Base-by-base conservation (phyloP, 73 alveolate genomes). In the Tetrahymena elliotti region DNA sequence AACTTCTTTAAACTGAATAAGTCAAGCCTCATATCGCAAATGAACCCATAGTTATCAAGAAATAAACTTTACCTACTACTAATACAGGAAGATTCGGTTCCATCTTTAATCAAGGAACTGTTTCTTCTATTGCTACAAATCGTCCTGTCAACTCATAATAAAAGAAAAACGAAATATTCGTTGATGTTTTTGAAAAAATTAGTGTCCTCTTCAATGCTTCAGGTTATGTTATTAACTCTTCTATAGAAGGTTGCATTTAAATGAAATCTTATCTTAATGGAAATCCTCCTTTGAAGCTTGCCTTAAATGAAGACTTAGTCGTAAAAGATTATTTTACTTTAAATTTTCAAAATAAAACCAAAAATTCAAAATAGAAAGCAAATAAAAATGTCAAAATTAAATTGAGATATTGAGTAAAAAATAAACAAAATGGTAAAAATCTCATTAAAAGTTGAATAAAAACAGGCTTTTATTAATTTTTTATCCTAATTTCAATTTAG, bases 211-310 rank as follows among this genome's bases (percentile, higher is more conserved):
- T 99, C 98, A 98, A 99, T 94, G 96, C 99, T 68, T 98, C 97
- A 83, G 99, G 99, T n/a, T 98, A 97, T 95, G 98, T 99, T 83
- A 98, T 99, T 94, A 99, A 99, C 92, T 96, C 99, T 35, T 97
- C 99, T 38, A 98, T 99, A n/a, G 99, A 99, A 93, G 99, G 99
- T 38, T 98, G 98, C 84, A 99, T 99, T 83, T 97, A 99, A 95
- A 97, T 98, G 99, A 98, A 98, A 94, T 35, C 38, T 83, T 35
- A 52, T 35, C 88, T 68, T 31, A 68, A 68, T 31, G 88, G 88
- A 27, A 68, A 68, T 18, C 88, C 88, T 27, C 38, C 88, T 68
- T 31, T 68, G 6, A 68, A 27, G 40, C 93, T 40, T 41, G 96
- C 93, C 93, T 47, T 54, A 94, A 94, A 94, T 52, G 96, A 94